phyloP scores from a whole-genome alignment of 331 rosid genomes.

The Telfairia occidentalis region DNA sequence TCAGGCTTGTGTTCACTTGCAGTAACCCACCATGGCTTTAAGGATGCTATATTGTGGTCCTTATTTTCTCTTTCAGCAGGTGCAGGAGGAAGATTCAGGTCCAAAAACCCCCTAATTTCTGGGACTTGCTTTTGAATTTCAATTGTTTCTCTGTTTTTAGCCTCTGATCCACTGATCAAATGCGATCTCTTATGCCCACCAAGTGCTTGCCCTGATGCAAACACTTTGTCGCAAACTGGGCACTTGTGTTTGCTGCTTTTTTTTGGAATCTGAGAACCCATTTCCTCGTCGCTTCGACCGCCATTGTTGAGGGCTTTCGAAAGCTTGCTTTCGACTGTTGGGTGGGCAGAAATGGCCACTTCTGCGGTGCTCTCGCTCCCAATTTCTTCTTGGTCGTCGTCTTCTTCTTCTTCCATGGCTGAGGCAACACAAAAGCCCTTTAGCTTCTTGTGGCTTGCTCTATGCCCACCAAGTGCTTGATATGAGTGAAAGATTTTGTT shows the following conservation, averaged over 20 bases:
- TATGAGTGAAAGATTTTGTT: constrained; percentile 62
- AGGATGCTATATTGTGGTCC: constrained; percentile 23
- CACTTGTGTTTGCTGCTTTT: constrained; percentile 56
- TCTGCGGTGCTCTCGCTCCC: constrained; percentile 6
- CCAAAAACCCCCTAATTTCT: constrained; percentile 58
- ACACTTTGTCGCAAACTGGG: constrained; percentile 68
- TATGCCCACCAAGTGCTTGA: constrained; percentile 94
- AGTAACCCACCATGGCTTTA: constrained; percentile 58
- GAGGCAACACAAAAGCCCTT: constrained; percentile 53
- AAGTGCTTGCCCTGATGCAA: constrained; percentile 78
- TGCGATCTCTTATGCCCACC: constrained; percentile 97
- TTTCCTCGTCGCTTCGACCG: constrained; percentile 10
- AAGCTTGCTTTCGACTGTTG: constrained; percentile 1
- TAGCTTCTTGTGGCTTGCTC: constrained; percentile 74
- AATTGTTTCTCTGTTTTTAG: constrained; percentile 17
- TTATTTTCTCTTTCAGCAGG: constrained; percentile 53
- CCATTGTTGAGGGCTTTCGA: constrained; percentile 2
- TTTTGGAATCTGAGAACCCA: constrained; percentile 15
- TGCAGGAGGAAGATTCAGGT: constrained; percentile 92
- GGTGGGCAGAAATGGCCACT: neutral
- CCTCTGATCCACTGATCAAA: constrained; percentile 30
- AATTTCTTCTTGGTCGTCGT: too few species aligned
- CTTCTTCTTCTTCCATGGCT: constrained; percentile 18
- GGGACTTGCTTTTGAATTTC: constrained; percentile 31
- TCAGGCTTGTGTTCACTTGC: constrained; percentile 46